phyloP scores from a whole-genome alignment of 2,329 filamentous ascomycete species.

The Reticulascus tulasneorum region DNA sequence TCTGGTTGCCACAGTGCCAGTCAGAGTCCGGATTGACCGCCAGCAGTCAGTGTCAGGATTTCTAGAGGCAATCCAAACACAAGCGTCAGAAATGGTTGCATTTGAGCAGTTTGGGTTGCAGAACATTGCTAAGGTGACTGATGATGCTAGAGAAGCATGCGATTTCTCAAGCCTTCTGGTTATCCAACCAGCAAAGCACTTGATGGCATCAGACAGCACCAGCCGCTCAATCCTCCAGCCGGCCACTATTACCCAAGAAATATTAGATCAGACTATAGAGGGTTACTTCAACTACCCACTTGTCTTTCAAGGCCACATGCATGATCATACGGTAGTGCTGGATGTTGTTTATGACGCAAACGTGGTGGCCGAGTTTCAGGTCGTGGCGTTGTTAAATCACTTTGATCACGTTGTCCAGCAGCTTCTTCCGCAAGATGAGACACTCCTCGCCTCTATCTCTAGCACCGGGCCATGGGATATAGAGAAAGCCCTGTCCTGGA shows the following conservation, averaged over 20 bases:
- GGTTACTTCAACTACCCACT: conserved; percentile 11
- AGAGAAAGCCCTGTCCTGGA: conserved; percentile 1
- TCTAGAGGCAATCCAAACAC: conserved; percentile 22
- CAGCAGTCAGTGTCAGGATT: conserved; percentile 6
- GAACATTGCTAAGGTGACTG: conserved; percentile 18
- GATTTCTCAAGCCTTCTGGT: not conserved
- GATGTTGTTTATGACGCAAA: not conserved
- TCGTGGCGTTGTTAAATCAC: not conserved
- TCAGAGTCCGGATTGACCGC: conserved; percentile 3
- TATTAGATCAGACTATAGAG: conserved; percentile 1
- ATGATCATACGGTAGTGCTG: not conserved
- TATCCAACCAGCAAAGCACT: conserved; percentile 1
- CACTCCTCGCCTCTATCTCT: not conserved
- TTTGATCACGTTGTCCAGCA: conserved; percentile 3
- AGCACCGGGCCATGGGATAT: conserved; percentile 2
- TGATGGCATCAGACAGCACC: not conserved
- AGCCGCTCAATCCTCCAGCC: not conserved
- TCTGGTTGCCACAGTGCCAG: conserved; percentile 12
- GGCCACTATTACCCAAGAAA: not conserved
- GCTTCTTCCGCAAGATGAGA: not conserved
- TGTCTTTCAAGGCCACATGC: conserved; percentile 1
- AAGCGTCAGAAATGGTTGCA: conserved; percentile 19
- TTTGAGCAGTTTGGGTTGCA: conserved; percentile 26
- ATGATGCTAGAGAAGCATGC: not conserved
- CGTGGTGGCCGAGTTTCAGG: not conserved